Evolutionary conservation across 2,329 filamentous ascomycete species (phyloP), one percentile per base, ranked within the genome.

Genomic region (Pseudogymnoascus sp.): DNA sequence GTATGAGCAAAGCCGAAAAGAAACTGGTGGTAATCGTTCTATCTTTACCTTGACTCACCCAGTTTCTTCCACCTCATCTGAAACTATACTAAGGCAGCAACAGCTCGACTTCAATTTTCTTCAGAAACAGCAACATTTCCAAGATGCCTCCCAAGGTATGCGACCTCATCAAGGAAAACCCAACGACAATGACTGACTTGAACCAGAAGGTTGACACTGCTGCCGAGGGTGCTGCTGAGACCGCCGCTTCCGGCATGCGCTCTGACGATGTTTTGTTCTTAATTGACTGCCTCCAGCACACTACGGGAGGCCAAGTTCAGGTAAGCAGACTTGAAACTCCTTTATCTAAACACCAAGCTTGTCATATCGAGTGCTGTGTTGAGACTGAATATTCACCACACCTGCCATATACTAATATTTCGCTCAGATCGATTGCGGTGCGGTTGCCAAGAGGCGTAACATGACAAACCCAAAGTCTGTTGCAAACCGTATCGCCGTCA

Each of bases 381-480:
- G 26, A 65, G 14, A 41, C 14, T 10, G 41, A 40, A 24, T 28
- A 19, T 33, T 59, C 12, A 12, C 12, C 33, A 53, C 31, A 12
- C 24, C 14, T n/a, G 14, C n/a, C 10, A 12, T 11, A 33, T 22
- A 62, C 28, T 60, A 19, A 28, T 53, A 19, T 31, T 62, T 62
- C 46, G 16, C 35, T 3, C 43, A 72, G 70, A 62, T 72, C 22
- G 67, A 72, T 35, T 62, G 59, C 5, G 24, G 26, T 4, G 66
- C 62, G 6, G 66, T 72, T 40, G 71, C 70, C 3, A 38, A 60
- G 1, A 60, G 50, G 2, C 59, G 70, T 2, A 63, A 62, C 4
- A 68, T 67, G 41, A 63, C 38, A 6, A 72, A 71, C 59, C 46
- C 24, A 8, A 63, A 65, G 4, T 72, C 71, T 0, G 68, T 69